Conservation (phyloP, 768 basidiomycete species). For the Collybiopsis confluens region DNA sequence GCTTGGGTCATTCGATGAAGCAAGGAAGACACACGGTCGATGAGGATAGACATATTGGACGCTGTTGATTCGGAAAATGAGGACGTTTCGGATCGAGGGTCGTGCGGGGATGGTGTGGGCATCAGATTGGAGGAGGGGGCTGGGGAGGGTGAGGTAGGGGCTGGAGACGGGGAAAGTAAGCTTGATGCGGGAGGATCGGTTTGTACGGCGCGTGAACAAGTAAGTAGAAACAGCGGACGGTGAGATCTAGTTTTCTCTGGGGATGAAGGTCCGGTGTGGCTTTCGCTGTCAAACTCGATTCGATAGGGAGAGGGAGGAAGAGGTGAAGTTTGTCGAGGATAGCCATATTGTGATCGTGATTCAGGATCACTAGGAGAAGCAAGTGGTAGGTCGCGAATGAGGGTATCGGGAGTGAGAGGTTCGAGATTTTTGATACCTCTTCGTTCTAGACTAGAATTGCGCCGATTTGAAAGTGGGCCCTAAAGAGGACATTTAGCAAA, state of each 20-base stretch:
- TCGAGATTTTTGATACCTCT: slow-evolving; percentile 9
- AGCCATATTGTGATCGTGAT: slow-evolving; percentile 20
- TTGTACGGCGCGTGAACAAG: slow-evolving; percentile 64
- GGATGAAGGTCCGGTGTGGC: slow-evolving; percentile 23
- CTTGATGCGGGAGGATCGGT: slow-evolving; percentile 43
- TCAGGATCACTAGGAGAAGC: slow-evolving; percentile 39
- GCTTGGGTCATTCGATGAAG: slow-evolving; percentile 56
- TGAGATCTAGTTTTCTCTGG: slow-evolving; percentile 33
- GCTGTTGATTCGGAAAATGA: slow-evolving; percentile 56
- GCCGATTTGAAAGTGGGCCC: slow-evolving; percentile 15
- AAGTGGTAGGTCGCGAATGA: slow-evolving; percentile 28
- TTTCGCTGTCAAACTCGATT: slow-evolving; percentile 38
- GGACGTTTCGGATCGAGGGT: slow-evolving; percentile 72
- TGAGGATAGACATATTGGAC: slow-evolving; percentile 48
- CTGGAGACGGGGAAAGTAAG: slow-evolving; percentile 26
- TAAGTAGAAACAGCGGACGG: slow-evolving; percentile 49
- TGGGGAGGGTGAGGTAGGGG: neutral
- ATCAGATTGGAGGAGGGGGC: slow-evolving; percentile 24
- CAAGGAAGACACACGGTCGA: slow-evolving; percentile 63
- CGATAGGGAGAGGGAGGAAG: slow-evolving; percentile 27
- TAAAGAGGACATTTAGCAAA: slow-evolving; percentile 5
- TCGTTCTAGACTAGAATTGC: slow-evolving; percentile 25
- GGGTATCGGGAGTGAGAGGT: slow-evolving; percentile 41
- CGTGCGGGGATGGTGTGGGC: slow-evolving; percentile 43
- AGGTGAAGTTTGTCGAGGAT: slow-evolving; percentile 23